Evolutionary conservation across 2,329 filamentous ascomycete genomes (phyloP), one percentile per base, ranked within the genome.

Genomic region (Fusarium agapanthi): DNA sequence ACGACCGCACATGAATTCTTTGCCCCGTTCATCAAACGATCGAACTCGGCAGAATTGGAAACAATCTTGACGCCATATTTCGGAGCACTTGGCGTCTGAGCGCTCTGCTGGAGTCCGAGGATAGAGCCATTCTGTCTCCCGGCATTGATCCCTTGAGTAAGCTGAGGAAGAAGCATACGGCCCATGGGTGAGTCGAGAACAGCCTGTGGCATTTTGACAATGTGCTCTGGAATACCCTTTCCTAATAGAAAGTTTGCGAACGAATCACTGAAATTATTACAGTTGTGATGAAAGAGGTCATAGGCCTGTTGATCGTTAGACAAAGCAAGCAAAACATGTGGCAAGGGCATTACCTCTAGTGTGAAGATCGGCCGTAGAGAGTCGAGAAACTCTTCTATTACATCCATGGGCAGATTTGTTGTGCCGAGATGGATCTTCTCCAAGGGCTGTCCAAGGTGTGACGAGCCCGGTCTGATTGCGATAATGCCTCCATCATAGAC

Each of bases 181-280:
- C 96, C 96, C 78, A 97, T 92, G 1, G 94, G 94, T 0, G 94
- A 96, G 65, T 93, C 90, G 18, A 98, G 86, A 14, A 98, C 95
- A 2, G 91, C 92, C 77, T 95, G 88, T 1, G 95, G 95, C 79
- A 98, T 91, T 74, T 92, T 94, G 35, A 90, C 88, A 73, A 99
- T 98, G 76, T 97, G 91, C 3, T 91, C 88, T 0, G 96, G 96
- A 67, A 98, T 98, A 6, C 94, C 93, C 75, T 91, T 93, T 28
- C 96, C 95, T 2, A 98, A 85, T 0, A 98, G 86, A 72, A 98
- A 98, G 81, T 93, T 96, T 71, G 94, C 86, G 74, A 98, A 91
- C 69, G 97, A 95, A 78, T 98, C 95, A 7, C 93, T 94, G 82
- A 98, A 99, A 81, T 98, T 98, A 84, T 98, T 99, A 85, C 95